Evolutionary conservation across 2,329 filamentous ascomycete genomes (phyloP), one percentile per base, ranked within the genome.

Genomic region (Tolypocladium guangdongense): DNA sequence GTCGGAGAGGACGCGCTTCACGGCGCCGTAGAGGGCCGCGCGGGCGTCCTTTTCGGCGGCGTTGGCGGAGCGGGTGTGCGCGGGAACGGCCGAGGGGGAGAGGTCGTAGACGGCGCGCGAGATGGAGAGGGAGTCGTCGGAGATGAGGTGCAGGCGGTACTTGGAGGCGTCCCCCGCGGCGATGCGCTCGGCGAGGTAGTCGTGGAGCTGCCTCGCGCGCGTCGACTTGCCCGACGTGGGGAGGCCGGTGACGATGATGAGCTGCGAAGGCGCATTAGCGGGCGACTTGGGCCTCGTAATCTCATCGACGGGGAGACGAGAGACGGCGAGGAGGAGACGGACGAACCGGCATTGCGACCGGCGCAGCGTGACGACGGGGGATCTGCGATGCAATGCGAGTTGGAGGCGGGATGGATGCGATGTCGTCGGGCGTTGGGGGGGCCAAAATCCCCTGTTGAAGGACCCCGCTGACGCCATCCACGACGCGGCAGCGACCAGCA

Each of bases 31-130:
- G 53, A 89, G 76, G 43, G 82, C 78, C 2, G 88, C 88, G 30
- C 88, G 82, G 1, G 88, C 88, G 70, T 92, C 86, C 68, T 95
- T 95, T 65, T 95, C 88, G 1, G 83, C 79, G 30, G 82, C 79
- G 61, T 87, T 87, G 54, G 87, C 87, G 30, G 85, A 86, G 56
- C 86, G 82, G 36, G 79, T 77, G 62, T 86, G 81, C 4, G 75
- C 76, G 3, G 77, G 77, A 24, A 82, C 70, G 22, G 68, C 67
- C 2, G 66, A 63, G 4, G 74, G 70, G 2, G 79, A 81, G 41
- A 86, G 76, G 62, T 86, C 82, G 74, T 92, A 92, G 43, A 88
- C 87, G 54, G 77, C 65, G 55, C 87, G 85, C 3, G 82, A 74
- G 53, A 91, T 83, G 46, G 82, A 82, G 45, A 90, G 80, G 4